phyloP scores from a whole-genome alignment of 2,329 filamentous ascomycete genomes.

The Penicillium sclerotiorum region DNA sequence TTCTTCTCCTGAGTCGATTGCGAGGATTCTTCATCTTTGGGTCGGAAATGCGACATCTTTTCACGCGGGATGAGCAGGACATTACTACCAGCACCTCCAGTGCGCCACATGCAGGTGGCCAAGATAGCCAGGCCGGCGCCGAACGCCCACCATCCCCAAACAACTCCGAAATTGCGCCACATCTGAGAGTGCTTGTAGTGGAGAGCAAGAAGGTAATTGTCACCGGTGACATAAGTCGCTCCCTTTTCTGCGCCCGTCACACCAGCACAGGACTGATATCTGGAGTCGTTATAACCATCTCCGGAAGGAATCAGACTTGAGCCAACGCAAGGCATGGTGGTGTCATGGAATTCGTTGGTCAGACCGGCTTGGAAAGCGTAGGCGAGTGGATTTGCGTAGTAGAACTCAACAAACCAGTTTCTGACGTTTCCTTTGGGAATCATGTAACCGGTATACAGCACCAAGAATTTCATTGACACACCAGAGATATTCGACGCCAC shows the following conservation, averaged over 20 bases:
- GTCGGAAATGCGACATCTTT: constrained; percentile 55
- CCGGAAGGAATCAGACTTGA: constrained; percentile 39
- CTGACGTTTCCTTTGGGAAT: constrained; percentile 53
- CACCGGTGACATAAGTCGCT: constrained; percentile 56
- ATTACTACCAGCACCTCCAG: constrained; percentile 54
- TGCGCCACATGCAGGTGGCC: constrained; percentile 60
- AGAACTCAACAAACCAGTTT: constrained; percentile 55
- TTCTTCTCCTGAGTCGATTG: constrained; percentile 18
- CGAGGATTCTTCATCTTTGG: constrained; percentile 26
- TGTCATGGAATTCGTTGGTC: constrained; percentile 40
- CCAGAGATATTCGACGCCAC: constrained; percentile 58
- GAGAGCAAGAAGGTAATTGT: constrained; percentile 59
- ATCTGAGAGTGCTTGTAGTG: constrained; percentile 56
- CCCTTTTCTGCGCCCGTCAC: constrained; percentile 59
- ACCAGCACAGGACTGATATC: constrained; percentile 48
- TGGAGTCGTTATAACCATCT: constrained; percentile 30
- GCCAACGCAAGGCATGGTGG: constrained; percentile 40
- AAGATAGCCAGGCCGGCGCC: constrained; percentile 62
- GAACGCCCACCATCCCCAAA: constrained; percentile 65
- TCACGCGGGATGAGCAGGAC: constrained; percentile 66
- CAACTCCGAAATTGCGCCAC: constrained; percentile 64
- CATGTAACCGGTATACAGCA: constrained; percentile 48
- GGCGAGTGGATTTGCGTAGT: constrained; percentile 43
- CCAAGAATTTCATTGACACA: constrained; percentile 37
- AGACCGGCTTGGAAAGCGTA: constrained; percentile 44